Base-by-base conservation (phyloP, 2,329 filamentous ascomycete genomes). In the Sclerotiophoma versabilis region DNA sequence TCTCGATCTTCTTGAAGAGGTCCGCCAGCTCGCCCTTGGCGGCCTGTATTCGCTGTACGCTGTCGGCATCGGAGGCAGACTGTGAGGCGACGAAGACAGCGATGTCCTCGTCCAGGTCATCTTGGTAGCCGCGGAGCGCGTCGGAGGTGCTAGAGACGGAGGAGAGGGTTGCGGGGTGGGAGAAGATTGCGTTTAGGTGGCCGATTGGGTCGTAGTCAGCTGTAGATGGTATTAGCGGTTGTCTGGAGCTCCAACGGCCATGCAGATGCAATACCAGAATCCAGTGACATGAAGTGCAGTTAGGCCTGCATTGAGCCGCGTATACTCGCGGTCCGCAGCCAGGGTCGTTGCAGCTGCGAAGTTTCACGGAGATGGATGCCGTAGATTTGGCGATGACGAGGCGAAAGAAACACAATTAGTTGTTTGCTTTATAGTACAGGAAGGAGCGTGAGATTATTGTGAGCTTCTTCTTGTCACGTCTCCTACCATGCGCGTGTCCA, bases 1-100 rank as follows among this genome's bases (percentile, higher is more conserved):
- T 90, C 75, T 98, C 93, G 74, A 99, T 97, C 79, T 96, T 96
- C 68, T 87, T 87, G 81, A 99, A 97, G 32, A 99, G 86, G 64
- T 90, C 88, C 15, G 90, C 89, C 59, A 99, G 86, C 78, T 98
- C 95, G 51, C 87, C 84, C 78, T 97, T 93, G 37, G 95, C 93
- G 44, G 89, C 87, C 78, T 96, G 90, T 80, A 99, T 97, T 64
- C 93, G 89, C 77, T 91, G 87, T 58, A 98, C 88, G 73, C 90
- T 96, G 65, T 93, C 92, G 69, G 90, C 86, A 75, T 96, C 90
- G 52, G 90, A 91, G 71, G 89, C 90, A 37, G 92, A 90, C 79
- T 97, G 93, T 37, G 87, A 79, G 57, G 83, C 85, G 63, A 89
- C 85, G 62, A 96, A 86, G 45, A 80, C 78, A 57, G 85, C 82